These are phyloP conservation scores for Fomes fomentarius DNA, from an alignment of 1,284 basidiomycete genomes.

Conservation along the genomic window DNA sequence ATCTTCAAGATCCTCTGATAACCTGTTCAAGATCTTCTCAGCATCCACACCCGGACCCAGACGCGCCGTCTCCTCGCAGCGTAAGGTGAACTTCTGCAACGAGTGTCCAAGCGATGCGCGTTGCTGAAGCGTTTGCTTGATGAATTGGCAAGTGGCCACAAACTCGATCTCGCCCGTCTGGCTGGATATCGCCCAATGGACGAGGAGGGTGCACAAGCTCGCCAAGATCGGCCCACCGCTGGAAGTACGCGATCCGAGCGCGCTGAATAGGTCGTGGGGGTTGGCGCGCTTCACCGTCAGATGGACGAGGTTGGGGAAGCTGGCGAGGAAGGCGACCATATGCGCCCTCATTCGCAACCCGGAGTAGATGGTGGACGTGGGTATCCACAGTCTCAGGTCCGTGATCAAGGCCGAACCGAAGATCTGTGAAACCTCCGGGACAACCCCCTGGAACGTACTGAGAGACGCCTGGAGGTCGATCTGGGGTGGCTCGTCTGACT, in stretches of 20 bases:
- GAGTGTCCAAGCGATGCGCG: background rate
- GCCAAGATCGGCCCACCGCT: conserved; percentile 2
- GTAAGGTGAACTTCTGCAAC: background rate
- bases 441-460: background rate
- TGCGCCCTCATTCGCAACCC: background rate
- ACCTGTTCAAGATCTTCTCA: background rate
- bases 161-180: background rate
- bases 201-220: conserved; percentile 1
- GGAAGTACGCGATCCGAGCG: background rate
- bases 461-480: background rate
- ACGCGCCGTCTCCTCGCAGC: background rate
- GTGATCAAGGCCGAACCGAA: background rate
- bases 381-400: conserved; percentile 1
- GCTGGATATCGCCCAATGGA: background rate
- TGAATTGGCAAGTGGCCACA: background rate
- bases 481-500: background rate
- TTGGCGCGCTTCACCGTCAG: background rate
- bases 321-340: background rate
- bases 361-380: background rate
- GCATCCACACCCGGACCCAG: background rate
- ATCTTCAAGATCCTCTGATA: background rate
- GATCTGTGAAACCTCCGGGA: background rate
- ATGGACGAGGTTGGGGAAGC: conserved; percentile 4
- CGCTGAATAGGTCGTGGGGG: background rate
- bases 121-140: background rate